Conservation (phyloP, 1,284 basidiomycete genomes). For the Boletellus dicymbophilus region DNA sequence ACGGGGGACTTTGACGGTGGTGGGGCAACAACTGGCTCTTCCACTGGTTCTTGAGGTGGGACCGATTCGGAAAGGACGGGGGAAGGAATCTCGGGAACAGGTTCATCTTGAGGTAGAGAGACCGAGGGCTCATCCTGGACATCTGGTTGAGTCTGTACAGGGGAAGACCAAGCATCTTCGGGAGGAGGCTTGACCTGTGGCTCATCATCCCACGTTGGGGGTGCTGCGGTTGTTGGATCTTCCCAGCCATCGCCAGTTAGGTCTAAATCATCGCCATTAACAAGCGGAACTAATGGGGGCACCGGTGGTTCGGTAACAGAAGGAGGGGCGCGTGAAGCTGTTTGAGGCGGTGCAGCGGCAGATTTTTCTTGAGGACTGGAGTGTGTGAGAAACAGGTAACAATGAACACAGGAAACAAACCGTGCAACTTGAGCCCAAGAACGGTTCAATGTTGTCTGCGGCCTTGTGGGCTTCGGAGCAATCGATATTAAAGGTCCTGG, state of each 20-base stretch:
- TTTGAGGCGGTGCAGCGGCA: constrained; percentile 22
- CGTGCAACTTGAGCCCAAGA: constrained; percentile 82
- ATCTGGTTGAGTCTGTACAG: constrained; percentile 25
- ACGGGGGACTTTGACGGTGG: constrained; percentile 34
- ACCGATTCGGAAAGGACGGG: constrained; percentile 14
- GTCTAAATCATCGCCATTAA: constrained; percentile 41
- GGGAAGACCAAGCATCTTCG: constrained; percentile 43
- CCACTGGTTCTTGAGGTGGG: constrained; percentile 14
- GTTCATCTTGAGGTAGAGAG: constrained; percentile 19
- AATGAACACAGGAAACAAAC: constrained; percentile 38
- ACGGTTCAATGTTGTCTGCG: constrained; percentile 68
- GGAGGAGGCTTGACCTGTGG: constrained; percentile 45
- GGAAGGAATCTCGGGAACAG: constrained; percentile 9
- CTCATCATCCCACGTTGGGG: constrained; percentile 77
- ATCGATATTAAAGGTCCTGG: constrained; percentile 27
- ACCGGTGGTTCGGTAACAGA: constrained; percentile 31
- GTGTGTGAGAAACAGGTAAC: constrained; percentile 29
- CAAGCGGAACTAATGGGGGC: constrained; percentile 24
- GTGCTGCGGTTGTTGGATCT: constrained; percentile 72
- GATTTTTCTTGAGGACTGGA: constrained; percentile 31
- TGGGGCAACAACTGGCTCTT: constrained; percentile 22
- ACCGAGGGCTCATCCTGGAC: constrained; percentile 16
- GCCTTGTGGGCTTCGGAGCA: constrained; percentile 44
- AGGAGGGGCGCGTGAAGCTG: constrained; percentile 21
- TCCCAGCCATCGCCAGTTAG: constrained; percentile 55